Percentiles rank a stretch among this genome's conserved stretches.
Evolutionary conservation across 1,284 basidiomycete species (phyloP).

Genomic region (Hypsizygus ulmarius): DNA sequence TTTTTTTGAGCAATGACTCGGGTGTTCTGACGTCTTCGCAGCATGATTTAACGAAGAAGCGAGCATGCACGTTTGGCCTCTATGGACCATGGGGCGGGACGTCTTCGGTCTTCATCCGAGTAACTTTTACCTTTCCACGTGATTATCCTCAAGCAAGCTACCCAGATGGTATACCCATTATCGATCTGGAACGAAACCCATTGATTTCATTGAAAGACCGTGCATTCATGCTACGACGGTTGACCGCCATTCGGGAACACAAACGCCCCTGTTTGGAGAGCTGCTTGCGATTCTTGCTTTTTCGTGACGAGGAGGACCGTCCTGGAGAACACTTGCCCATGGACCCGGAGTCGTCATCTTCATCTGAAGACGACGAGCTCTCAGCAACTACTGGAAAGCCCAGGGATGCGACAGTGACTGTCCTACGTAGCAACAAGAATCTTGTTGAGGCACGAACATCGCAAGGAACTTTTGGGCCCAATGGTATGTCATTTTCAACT

Average conservation of each 20-base stretch:
- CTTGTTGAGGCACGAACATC: conserved; percentile 77
- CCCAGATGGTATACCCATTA: conserved; percentile 66
- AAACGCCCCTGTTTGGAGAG: conserved; percentile 78
- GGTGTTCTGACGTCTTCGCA: conserved; percentile 29
- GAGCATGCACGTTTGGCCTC: conserved; percentile 83
- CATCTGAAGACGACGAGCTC: conserved; percentile 38
- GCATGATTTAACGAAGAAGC: conserved; percentile 78
- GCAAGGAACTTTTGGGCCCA: conserved; percentile 83
- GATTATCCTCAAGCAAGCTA: conserved; percentile 70
- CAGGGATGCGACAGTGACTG: conserved; percentile 48
- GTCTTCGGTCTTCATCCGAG: conserved; percentile 78
- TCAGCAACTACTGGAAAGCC: conserved; percentile 31
- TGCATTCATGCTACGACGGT: conserved; percentile 71
- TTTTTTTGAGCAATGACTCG: conserved; percentile 6
- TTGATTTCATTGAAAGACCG: conserved; percentile 75
- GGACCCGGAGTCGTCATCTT: conserved; percentile 55
- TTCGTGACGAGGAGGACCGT: conserved; percentile 55
- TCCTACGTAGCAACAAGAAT: conserved; percentile 68
- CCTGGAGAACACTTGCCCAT: conserved; percentile 37
- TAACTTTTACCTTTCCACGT: conserved; percentile 88
- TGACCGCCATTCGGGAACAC: conserved; percentile 69
- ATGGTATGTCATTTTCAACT: conserved; percentile 49
- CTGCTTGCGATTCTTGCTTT: conserved; percentile 78
- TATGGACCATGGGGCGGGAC: conserved; percentile 89
- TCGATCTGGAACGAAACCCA: conserved; percentile 83